Evolutionary conservation across 2,329 filamentous ascomycete genomes (phyloP), one percentile per base, ranked within the genome.

Genomic region (Myotisia sp.): DNA sequence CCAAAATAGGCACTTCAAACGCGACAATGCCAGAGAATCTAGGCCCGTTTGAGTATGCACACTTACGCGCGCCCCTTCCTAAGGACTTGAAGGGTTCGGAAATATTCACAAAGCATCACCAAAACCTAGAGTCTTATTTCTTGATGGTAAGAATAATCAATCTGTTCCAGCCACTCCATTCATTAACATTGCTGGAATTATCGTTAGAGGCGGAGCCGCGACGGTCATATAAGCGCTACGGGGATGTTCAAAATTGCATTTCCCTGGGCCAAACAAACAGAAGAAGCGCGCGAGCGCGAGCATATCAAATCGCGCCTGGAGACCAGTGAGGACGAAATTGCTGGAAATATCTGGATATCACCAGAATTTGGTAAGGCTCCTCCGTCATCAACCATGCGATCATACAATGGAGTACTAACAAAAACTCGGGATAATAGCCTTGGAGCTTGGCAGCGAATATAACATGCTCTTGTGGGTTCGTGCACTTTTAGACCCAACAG

Each of bases 341-440:
- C 90, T 17, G 90, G 90, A 29, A 98, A 94, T 56, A 75, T 98
- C 34, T 98, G 90, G 90, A 86, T 95, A 33, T 75, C 84, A 29
- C 85, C 87, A 4, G 68, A 78, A 44, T 64, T 72, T 53, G 74
- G 74, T 79, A 36, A 23, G 16, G 13, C 22, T 14, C 23, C 6
- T 14, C 19, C 21, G 8, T 28, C n/a, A 14, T 24, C 14, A 8
- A 10, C 20, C 29, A 13, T 23, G 31, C 22, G 26, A 23, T 9
- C 12, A 19, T 38, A n/a, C n/a, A n/a, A n/a, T n/a, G n/a, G n/a
- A n/a, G 29, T 46, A 47, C 29, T 48, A 16, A 32, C 38, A 29
- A 17, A 38, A 34, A 3, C 29, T 10, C 21, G 6, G 6, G 27
- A n/a, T 30, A 41, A 61, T 74, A 73, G 90, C 90, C 22, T 70